phyloP scores from a whole-genome alignment of 805 yeast genomes.

The Candida pini region DNA sequence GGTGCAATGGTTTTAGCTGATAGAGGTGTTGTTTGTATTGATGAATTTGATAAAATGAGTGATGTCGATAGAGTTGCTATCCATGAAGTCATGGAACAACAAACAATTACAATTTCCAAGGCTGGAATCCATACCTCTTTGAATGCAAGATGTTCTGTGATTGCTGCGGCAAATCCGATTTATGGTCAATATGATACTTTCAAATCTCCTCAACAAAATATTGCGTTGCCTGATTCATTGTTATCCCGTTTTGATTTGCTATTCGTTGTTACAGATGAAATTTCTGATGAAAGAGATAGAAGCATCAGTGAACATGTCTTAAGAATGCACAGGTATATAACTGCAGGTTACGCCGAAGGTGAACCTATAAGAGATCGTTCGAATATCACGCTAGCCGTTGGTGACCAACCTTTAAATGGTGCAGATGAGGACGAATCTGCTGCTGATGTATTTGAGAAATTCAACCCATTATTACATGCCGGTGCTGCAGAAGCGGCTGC shows the following conservation, averaged over 20 bases:
- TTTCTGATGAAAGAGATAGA: constrained; percentile 78
- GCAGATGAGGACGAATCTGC: constrained; percentile 42
- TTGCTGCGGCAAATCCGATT: constrained; percentile 97
- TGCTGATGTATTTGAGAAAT: constrained; percentile 76
- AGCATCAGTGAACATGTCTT: constrained; percentile 89
- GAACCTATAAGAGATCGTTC: constrained; percentile 83
- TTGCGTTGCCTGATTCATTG: constrained; percentile 93
- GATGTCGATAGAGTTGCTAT: constrained; percentile 96
- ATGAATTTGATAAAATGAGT: constrained; percentile 97
- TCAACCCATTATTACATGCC: constrained; percentile 74
- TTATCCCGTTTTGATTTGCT: constrained; percentile 94
- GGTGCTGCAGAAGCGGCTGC: constrained; percentile 52
- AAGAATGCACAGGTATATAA: constrained; percentile 85
- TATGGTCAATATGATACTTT: constrained; percentile 95
- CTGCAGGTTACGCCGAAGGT: constrained; percentile 87
- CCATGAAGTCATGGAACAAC: constrained; percentile 99
- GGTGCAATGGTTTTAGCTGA: constrained; percentile 99
- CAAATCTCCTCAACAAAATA: constrained; percentile 93
- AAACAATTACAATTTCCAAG: constrained; percentile 94
- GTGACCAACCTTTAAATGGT: constrained; percentile 48
- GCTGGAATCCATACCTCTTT: constrained; percentile 97
- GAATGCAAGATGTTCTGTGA: constrained; percentile 93
- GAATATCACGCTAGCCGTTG: constrained; percentile 72
- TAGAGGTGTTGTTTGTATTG: constrained; percentile 95
- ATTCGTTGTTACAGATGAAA: constrained; percentile 94